A percentile compares a stretch with the other conserved stretches of the same genome.
Evolutionary conservation across 768 basidiomycete genomes (phyloP).

Genomic region (Russula foetens): DNA sequence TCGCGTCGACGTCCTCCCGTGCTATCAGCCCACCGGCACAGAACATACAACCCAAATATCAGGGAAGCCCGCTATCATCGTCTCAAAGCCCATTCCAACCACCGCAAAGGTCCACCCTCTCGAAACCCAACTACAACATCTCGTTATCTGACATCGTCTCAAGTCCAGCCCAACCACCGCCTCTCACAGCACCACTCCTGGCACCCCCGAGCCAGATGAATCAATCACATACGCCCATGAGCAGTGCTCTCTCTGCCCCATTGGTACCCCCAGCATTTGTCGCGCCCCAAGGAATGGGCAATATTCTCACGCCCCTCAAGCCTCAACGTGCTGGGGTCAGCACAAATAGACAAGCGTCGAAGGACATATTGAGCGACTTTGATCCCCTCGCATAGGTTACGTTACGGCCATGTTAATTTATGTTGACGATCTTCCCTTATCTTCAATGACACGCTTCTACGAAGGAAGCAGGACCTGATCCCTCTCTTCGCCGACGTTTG

Average conservation of each 20-base stretch:
- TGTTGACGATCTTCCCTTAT: background rate
- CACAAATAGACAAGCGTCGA: slow-evolving; percentile 42
- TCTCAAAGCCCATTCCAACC: slow-evolving; percentile 17
- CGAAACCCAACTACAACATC: slow-evolving; percentile 54
- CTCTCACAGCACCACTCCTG: slow-evolving; percentile 14
- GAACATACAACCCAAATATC: slow-evolving; percentile 19
- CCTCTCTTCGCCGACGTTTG: too few species aligned
- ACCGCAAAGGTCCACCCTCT: slow-evolving; percentile 18
- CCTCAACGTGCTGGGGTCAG: slow-evolving; percentile 36
- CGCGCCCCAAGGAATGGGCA: slow-evolving; percentile 34
- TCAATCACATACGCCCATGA: background rate
- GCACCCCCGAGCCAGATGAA: slow-evolving; percentile 18
- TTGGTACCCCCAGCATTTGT: slow-evolving; percentile 24
- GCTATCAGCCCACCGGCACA: slow-evolving; percentile 20
- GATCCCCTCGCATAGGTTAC: slow-evolving; percentile 54
- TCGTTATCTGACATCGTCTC: slow-evolving; percentile 28
- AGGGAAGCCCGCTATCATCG: slow-evolving; percentile 7
- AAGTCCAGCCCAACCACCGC: background rate
- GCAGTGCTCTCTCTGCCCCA: slow-evolving; percentile 8
- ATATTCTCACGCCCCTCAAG: slow-evolving; percentile 56
- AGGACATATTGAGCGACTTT: slow-evolving; percentile 75
- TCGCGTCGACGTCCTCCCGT: slow-evolving; percentile 7
- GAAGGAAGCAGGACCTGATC: too few species aligned
- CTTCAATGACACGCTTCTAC: background rate
- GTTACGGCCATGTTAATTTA: background rate